phyloP scores from a whole-genome alignment of 164 flowering plant species.

The Euptelea pleiosperma region DNA sequence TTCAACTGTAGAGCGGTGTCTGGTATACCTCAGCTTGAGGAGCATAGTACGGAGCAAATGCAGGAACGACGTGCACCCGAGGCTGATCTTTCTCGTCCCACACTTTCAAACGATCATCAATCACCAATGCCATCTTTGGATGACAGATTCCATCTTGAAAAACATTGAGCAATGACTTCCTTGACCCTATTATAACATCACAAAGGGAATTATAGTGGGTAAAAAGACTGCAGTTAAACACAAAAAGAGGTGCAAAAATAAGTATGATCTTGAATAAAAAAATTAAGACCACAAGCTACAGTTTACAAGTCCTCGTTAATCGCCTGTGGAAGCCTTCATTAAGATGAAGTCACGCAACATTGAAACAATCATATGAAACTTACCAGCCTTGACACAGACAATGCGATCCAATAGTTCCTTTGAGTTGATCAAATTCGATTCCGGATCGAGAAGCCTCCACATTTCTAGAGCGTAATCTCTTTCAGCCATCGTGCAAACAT shows the following conservation, averaged over 20 bases:
- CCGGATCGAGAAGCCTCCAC: constrained; percentile 99
- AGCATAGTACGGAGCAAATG: constrained; percentile 98
- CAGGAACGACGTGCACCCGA: constrained; percentile 97
- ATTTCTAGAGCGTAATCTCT: constrained; percentile 98
- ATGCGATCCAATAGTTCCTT: constrained; percentile 76
- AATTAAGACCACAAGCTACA: too few species aligned
- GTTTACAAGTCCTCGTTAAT: neutral
- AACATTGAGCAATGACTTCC: constrained; percentile 87
- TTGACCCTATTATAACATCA: constrained; percentile 46
- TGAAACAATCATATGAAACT: constrained; percentile 19
- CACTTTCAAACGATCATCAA: constrained; percentile 97
- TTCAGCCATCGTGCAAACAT: constrained; percentile 99
- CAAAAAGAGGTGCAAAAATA: too few species aligned
- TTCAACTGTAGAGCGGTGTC: too few species aligned
- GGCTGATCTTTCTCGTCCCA: constrained; percentile 99
- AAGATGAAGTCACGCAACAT: neutral
- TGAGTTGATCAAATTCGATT: constrained; percentile 72
- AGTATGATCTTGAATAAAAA: too few species aligned
- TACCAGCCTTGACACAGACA: constrained; percentile 96
- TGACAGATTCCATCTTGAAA: constrained; percentile 88
- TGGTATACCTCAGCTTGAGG: constrained; percentile 94
- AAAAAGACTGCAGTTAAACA: too few species aligned
- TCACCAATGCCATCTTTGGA: constrained; percentile 97
- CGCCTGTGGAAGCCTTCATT: neutral
- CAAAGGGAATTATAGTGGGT: neutral